Evolutionary conservation across 106 monocot species (phyloP).

Genomic region (Chionographis japonica): DNA sequence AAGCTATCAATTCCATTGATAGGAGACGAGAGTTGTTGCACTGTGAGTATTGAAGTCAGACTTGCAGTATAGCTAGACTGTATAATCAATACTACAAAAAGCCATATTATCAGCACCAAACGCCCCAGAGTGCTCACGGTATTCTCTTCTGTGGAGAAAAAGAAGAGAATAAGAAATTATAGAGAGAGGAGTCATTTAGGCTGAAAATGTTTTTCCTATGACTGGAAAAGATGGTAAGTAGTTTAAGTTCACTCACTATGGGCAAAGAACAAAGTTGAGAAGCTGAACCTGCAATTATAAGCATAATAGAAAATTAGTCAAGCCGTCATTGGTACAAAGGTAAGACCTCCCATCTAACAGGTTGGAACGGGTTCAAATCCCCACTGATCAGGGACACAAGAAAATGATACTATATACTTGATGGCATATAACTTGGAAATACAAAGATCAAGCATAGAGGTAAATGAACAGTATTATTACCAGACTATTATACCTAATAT

Average conservation of each 20-base stretch:
- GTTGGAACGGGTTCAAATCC: too few species aligned
- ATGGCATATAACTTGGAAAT: too few species aligned
- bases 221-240: not conserved
- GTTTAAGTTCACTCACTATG: constrained; percentile 55
- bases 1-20: constrained; percentile 65
- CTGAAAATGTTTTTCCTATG: not conserved
- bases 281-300: constrained; percentile 69
- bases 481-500: too few species aligned
- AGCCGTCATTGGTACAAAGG: too few species aligned
- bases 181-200: not conserved
- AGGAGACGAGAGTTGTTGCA: constrained; percentile 49
- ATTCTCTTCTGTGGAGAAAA: constrained; percentile 37
- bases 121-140: constrained; percentile 53
- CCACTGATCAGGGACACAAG: too few species aligned
- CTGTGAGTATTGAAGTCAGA: constrained; percentile 69
- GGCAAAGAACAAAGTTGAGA: constrained; percentile 79
- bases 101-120: constrained; percentile 54
- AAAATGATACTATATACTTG: too few species aligned
- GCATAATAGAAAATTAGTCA: not conserved
- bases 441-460: too few species aligned
- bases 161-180: not conserved
- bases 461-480: too few species aligned
- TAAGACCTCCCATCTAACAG: not conserved
- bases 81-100: constrained; percentile 65
- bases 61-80: constrained; percentile 75